These are phyloP conservation scores for Arctium minus DNA, from an alignment of 129 eudicot genomes.

Conservation along the genomic window DNA sequence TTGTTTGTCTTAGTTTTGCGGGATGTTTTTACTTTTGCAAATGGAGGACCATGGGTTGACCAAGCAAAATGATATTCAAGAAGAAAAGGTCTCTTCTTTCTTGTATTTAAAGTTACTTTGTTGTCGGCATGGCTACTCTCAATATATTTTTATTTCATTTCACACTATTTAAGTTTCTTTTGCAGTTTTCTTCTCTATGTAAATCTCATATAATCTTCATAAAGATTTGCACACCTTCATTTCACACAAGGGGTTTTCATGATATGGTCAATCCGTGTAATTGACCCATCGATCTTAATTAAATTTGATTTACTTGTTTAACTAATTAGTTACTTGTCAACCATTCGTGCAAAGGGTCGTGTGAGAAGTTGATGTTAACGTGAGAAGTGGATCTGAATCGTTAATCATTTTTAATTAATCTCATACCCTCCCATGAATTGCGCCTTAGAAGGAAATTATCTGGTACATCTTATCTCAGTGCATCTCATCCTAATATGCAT, in stretches of 20 bases:
- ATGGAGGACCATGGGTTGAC: conserved; percentile 28
- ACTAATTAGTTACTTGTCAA: too few species aligned
- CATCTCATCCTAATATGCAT: too few species aligned
- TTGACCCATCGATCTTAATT: not conserved
- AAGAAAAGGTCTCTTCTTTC: conserved; percentile 7
- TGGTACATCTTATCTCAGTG: too few species aligned
- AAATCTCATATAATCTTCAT: not conserved
- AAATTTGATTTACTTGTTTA: not conserved
- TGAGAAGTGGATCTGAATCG: too few species aligned
- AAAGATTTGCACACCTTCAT: not conserved
- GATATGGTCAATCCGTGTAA: not conserved
- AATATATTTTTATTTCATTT: not conserved
- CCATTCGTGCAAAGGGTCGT: too few species aligned
- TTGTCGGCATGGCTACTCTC: not conserved
- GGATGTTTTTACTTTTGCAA: not conserved
- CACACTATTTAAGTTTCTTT: not conserved
- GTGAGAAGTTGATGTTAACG: too few species aligned
- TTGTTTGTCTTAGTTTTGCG: conserved; percentile 9
- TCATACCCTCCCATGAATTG: too few species aligned
- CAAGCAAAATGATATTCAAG: conserved; percentile 13
- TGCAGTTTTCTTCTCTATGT: not conserved
- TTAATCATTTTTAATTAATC: too few species aligned
- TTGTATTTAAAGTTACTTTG: conserved; percentile 6
- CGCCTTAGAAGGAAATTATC: too few species aligned
- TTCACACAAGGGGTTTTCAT: not conserved